Evolutionary conservation across 2,329 filamentous ascomycete species (phyloP), one percentile per base, ranked within the genome.

Genomic region (Pseudophaeomoniella oleicola): DNA sequence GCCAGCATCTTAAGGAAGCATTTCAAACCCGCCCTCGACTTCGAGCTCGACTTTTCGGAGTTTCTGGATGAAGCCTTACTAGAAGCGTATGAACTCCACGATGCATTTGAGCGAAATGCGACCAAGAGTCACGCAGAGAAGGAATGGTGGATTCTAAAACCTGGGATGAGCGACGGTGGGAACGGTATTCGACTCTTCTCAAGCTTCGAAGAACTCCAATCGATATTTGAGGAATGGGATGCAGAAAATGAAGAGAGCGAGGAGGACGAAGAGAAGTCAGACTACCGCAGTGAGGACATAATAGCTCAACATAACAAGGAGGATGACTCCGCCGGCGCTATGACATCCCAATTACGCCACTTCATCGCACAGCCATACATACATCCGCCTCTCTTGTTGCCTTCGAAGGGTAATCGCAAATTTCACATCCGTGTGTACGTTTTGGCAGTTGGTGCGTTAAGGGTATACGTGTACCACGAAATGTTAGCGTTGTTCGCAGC

Each of bases 141-240:
- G 40, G 76, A 92, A 54, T 98, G 88, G 88, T 98, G 90, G 90
- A 96, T 98, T 46, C 58, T 98, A 41, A 98, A 98, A 60, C 88
- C 90, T 0, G 81, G 88, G 5, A 96, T 98, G 90, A 94, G 85
- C 56, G 90, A 98, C 54, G 73, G 88, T 16, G 90, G 88, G 0
- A 87, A 94, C 54, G 90, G 90, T 1, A 94, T 98, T 39, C 66
- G 84, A 29, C 64, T 98, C 1, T 98, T 98, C 57, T 82, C 75
- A 48, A 84, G 76, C 2, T 82, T 90, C 64, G 76, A 79, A 38
- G 78, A 93, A 52, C 63, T 98, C n/a, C 79, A 81, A 42, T 69
- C 54, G 11, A 90, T 98, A 37, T 98, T 96, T 51, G 85, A 94
- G 46, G 78, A 74, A 39, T 98, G 90, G 86, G 88, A 94, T 54